phyloP scores from a whole-genome alignment of 1,284 basidiomycete species.

The Ganoderma sinense region DNA sequence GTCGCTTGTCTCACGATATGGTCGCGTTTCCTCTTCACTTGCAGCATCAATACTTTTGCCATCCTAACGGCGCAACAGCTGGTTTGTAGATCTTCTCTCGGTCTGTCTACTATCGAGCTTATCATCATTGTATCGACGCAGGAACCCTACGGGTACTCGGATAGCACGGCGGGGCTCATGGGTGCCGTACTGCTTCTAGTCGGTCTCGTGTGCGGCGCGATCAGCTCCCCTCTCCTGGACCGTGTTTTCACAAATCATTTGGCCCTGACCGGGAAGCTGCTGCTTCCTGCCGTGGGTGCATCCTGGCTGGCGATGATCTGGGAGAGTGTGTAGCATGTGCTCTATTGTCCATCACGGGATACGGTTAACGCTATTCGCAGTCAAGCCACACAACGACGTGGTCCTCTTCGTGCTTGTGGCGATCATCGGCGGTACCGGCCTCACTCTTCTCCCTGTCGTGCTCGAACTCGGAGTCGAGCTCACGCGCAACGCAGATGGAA shows the following conservation, averaged over 20 bases:
- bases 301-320: conserved; percentile 80
- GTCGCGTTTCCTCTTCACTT: not conserved
- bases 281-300: conserved; percentile 65
- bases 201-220: conserved; percentile 70
- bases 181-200: conserved; percentile 72
- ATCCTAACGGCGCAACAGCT: conserved; percentile 73
- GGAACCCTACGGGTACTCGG: conserved; percentile 78
- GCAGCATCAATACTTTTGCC: conserved; percentile 57
- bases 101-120: not conserved
- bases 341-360: conserved; percentile 4
- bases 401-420: conserved; percentile 71
- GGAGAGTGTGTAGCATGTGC: conserved; percentile 61
- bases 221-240: conserved; percentile 79
- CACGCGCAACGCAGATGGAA: conserved; percentile 78
- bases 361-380: conserved; percentile 42
- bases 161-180: conserved; percentile 68
- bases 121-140: conserved; percentile 37
- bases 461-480: conserved; percentile 81
- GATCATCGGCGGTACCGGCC: conserved; percentile 67
- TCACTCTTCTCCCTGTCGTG: conserved; percentile 76
- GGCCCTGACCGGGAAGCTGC: conserved; percentile 61
- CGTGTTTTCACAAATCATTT: conserved; percentile 77
- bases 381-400: conserved; percentile 62
- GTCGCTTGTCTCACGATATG: not conserved
- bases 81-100: conserved; percentile 46